These are phyloP conservation scores for Tolypocladium capitatum DNA, from an alignment of 2,329 filamentous ascomycete genomes.

Conservation along the genomic window DNA sequence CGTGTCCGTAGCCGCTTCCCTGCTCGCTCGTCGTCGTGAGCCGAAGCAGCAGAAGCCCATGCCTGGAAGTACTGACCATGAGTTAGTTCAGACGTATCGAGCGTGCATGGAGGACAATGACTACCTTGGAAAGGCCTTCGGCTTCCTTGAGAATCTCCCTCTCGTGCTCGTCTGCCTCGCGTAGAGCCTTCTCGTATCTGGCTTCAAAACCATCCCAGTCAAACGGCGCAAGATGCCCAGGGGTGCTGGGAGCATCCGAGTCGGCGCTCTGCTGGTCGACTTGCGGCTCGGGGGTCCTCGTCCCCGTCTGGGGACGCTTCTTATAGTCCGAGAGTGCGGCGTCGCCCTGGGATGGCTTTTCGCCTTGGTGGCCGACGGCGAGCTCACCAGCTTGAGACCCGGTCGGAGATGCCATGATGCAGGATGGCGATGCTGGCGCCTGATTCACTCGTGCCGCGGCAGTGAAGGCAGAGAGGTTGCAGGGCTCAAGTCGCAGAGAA, in stretches of 20 bases:
- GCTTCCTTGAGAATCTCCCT: constrained; percentile 54
- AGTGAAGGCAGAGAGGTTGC: neutral
- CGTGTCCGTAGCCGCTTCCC: constrained; percentile 72
- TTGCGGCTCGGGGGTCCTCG: constrained; percentile 26
- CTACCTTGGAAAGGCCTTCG: constrained; percentile 50
- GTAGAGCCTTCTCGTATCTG: constrained; percentile 54
- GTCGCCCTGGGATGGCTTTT: constrained; percentile 5
- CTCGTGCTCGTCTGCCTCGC: constrained; percentile 50
- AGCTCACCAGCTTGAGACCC: constrained; percentile 3
- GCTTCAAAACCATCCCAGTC: constrained; percentile 68
- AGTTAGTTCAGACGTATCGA: neutral
- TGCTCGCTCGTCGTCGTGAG: constrained; percentile 63
- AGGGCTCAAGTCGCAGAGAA: neutral
- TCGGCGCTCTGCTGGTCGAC: constrained; percentile 17
- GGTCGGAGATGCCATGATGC: constrained; percentile 7
- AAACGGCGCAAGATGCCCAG: constrained; percentile 41
- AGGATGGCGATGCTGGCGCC: neutral
- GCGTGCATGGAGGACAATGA: neutral
- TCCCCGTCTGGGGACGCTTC: constrained; percentile 8
- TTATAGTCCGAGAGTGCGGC: constrained; percentile 10
- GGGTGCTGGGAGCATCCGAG: constrained; percentile 31
- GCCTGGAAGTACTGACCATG: constrained; percentile 55
- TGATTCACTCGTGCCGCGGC: neutral
- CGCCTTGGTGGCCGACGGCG: constrained; percentile 4
- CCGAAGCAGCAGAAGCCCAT: constrained; percentile 62